Evolutionary conservation across 768 basidiomycete species (phyloP), one percentile per base, ranked within the genome.

Genomic region (Naganishia friedmannii): DNA sequence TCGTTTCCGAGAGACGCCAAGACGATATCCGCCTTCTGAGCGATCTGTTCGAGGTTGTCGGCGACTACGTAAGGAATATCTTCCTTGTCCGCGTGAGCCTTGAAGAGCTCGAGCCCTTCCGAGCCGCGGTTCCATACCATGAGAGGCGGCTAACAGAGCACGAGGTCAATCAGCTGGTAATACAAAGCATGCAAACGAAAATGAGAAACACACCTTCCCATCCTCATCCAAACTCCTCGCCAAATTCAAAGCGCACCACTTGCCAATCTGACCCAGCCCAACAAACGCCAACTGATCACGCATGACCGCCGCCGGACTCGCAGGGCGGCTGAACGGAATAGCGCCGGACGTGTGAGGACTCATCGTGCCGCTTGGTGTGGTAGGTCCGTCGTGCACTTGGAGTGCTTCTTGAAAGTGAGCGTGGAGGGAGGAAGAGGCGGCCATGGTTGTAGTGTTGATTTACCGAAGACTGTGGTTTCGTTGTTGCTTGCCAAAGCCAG

Each of bases 241-340:
- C 39, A 95, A 84, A 79, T 94, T 95, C 45, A 85, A 84, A 7
- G 89, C 89, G 89, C 93, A 93, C 23, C 77, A 72, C 82, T 83
- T 29, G 75, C 79, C 77, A 46, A 67, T 66, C 53, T 53, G 28
- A 13, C 67, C 70, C 1, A 65, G 19, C 34, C 67, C 67, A 9
- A 68, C 53, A 34, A 68, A 54, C 57, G 48, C 68, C 31, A 56
- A 23, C 68, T 76, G 63, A 66, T 78, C 78, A 73, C 77, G 77
- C 31, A 74, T 72, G 23, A 76, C 23, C 26, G 75, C 48, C 15
- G 63, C 67, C 48, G 79, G 79, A 28, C 77, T 80, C 0, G 68
- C 56, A 19, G 79, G 79, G 66, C 79, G 78, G 34, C 77, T 78
- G 67, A 79, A 79, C 29, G 78, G 78, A 53, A 79, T 78, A 9